Conservation (phyloP, 2,329 filamentous ascomycete species). For the Metarhizium robertsii region DNA sequence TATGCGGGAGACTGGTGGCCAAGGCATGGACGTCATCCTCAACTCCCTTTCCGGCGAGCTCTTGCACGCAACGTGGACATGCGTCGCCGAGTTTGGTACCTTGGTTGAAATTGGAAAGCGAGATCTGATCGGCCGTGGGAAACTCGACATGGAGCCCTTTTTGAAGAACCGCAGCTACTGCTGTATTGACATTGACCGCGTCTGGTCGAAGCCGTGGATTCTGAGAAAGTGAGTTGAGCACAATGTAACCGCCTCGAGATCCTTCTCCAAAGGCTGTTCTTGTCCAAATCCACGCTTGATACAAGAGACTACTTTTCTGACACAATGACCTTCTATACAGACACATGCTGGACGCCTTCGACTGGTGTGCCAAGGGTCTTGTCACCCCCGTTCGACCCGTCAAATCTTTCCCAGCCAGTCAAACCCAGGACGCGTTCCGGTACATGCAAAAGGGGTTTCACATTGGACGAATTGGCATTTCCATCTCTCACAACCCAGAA, state of each 20-base stretch:
- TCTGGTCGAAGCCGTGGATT: background rate
- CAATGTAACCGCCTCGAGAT: background rate
- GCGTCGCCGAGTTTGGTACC: slow-evolving; percentile 28
- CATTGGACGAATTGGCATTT: slow-evolving; percentile 19
- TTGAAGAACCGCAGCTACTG: slow-evolving; percentile 18
- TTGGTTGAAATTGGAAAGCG: slow-evolving; percentile 33
- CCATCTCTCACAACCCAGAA: background rate
- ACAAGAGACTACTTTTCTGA: too few species aligned
- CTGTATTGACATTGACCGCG: slow-evolving; percentile 6
- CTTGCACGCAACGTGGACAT: slow-evolving; percentile 28
- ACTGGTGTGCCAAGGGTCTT: too few species aligned
- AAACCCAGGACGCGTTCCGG: slow-evolving; percentile 23
- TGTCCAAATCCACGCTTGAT: too few species aligned
- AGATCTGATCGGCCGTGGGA: slow-evolving; percentile 27
- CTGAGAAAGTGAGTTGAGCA: too few species aligned
- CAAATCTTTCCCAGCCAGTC: too few species aligned
- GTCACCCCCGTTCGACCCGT: too few species aligned
- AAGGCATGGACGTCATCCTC: slow-evolving; percentile 22
- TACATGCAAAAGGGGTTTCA: slow-evolving; percentile 30
- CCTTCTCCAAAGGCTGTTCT: too few species aligned
- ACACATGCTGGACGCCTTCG: too few species aligned
- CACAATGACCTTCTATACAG: too few species aligned
- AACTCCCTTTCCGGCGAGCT: slow-evolving; percentile 28
- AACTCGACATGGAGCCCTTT: slow-evolving; percentile 32
- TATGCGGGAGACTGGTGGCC: slow-evolving; percentile 11